phyloP scores from a whole-genome alignment of 2,329 filamentous ascomycete species.

The Pyrenophora tritici-repentis region DNA sequence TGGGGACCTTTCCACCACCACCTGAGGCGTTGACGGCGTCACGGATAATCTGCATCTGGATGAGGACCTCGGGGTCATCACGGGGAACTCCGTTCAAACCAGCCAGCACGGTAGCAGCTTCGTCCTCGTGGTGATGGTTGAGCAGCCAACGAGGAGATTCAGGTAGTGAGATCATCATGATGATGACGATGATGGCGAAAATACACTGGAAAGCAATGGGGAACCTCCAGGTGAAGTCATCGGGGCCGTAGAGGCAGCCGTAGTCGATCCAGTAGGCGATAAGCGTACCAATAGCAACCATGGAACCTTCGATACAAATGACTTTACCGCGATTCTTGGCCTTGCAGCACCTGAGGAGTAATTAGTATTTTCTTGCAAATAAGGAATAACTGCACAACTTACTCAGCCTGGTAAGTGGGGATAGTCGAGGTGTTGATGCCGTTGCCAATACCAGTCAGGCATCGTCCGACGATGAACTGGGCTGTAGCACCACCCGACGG shows the following conservation, averaged over 20 bases:
- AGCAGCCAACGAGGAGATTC: slow-evolving; percentile 43
- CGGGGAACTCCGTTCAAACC: slow-evolving; percentile 52
- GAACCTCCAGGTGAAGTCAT: slow-evolving; percentile 53
- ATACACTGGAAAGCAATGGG: slow-evolving; percentile 58
- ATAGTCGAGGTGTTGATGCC: slow-evolving; percentile 61
- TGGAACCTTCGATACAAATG: slow-evolving; percentile 62
- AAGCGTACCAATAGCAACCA: slow-evolving; percentile 55
- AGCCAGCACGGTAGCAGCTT: slow-evolving; percentile 55
- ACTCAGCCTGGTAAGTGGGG: slow-evolving; percentile 59
- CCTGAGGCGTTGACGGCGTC: slow-evolving; percentile 54
- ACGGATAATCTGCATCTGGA: slow-evolving; percentile 66
- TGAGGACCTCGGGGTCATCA: slow-evolving; percentile 60
- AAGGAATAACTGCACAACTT: neutral
- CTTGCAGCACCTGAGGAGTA: slow-evolving; percentile 43
- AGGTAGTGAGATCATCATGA: slow-evolving; percentile 44
- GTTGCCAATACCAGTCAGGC: slow-evolving; percentile 59
- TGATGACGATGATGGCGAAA: slow-evolving; percentile 48
- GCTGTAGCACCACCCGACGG: slow-evolving; percentile 43
- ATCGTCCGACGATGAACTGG: slow-evolving; percentile 58
- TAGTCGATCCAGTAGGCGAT: slow-evolving; percentile 60
- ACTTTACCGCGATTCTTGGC: slow-evolving; percentile 64
- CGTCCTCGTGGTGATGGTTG: slow-evolving; percentile 48
- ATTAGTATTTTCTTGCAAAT: neutral
- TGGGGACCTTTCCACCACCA: slow-evolving; percentile 41
- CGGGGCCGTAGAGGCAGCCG: slow-evolving; percentile 44